Conservation (phyloP, 768 basidiomycete species). For the Termitomyces eurrhizus region DNA sequence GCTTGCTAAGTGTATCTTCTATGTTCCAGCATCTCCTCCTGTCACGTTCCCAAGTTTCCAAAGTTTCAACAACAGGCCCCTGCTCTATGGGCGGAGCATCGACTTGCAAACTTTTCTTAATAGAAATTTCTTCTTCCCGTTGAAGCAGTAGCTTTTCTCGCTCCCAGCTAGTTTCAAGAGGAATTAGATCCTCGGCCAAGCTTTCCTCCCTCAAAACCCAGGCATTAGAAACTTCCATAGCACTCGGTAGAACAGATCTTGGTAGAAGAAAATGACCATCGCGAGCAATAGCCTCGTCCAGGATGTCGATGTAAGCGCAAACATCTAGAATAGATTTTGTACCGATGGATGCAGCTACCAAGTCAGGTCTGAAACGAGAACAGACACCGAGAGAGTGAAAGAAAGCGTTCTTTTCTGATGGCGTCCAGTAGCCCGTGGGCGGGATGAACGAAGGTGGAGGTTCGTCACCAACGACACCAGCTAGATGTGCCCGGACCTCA, state of each 20-base stretch:
- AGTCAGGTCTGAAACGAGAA: slow-evolving; percentile 73
- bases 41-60: slow-evolving; percentile 18
- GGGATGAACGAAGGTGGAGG: slow-evolving; percentile 31
- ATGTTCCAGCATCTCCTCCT: slow-evolving; percentile 20
- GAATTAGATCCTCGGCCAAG: slow-evolving; percentile 28
- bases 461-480: slow-evolving; percentile 25
- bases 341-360: slow-evolving; percentile 64
- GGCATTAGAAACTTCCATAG: slow-evolving; percentile 46
- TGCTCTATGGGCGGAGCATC: slow-evolving; percentile 3
- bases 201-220: slow-evolving; percentile 49
- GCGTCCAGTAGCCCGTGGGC: slow-evolving; percentile 54
- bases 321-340: slow-evolving; percentile 69
- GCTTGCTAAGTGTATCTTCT: slow-evolving; percentile 20
- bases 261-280: slow-evolving; percentile 5
- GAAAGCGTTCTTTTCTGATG: slow-evolving; percentile 63
- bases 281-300: slow-evolving; percentile 36
- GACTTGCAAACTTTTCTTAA: slow-evolving; percentile 6
- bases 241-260: slow-evolving; percentile 28
- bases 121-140: slow-evolving; percentile 17
- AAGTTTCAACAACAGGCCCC: slow-evolving; percentile 8
- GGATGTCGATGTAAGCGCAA: slow-evolving; percentile 55
- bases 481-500: slow-evolving; percentile 32
- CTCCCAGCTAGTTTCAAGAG: slow-evolving; percentile 27
- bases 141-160: slow-evolving; percentile 15
- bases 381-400: slow-evolving; percentile 65